A percentile compares a stretch with the other conserved stretches of the same genome.
Conservation (phyloP, 768 basidiomycete species). For the Tubosaeta brunneosetosa region DNA sequence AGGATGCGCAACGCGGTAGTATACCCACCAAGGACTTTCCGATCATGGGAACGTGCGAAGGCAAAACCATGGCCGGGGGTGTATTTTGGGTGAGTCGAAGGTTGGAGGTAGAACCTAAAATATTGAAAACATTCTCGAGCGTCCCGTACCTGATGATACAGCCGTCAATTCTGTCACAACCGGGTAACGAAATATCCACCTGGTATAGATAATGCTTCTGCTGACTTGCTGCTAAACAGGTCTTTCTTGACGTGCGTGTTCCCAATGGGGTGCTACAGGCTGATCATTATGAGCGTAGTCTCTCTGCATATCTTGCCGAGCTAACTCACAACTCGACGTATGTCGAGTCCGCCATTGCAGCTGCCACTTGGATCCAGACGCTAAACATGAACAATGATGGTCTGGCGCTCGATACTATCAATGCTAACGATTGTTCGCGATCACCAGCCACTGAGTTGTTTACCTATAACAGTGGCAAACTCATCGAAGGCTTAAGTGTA, state of each 20-base stretch:
- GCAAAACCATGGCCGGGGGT: slow-evolving; percentile 48
- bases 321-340: slow-evolving; percentile 43
- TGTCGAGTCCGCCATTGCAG: slow-evolving; percentile 40
- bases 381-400: slow-evolving; percentile 40
- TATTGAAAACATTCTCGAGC: slow-evolving; percentile 22
- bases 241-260: slow-evolving; percentile 37
- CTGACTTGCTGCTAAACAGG: slow-evolving; percentile 17
- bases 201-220: background rate
- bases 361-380: slow-evolving; percentile 45
- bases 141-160: slow-evolving; percentile 40
- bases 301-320: slow-evolving; percentile 48
- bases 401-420: slow-evolving; percentile 46
- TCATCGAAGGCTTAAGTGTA: slow-evolving; percentile 47
- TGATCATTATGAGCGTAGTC: slow-evolving; percentile 22
- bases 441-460: slow-evolving; percentile 45
- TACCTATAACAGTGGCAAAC: slow-evolving; percentile 54
- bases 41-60: slow-evolving; percentile 41
- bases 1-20: slow-evolving; percentile 24
- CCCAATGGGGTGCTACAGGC: background rate
- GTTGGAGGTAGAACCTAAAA: too few species aligned
- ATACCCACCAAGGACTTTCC: slow-evolving; percentile 40
- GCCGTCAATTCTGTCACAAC: slow-evolving; percentile 49
- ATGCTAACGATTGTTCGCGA: slow-evolving; percentile 43
- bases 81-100: slow-evolving; percentile 46
- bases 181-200: slow-evolving; percentile 30